Evolutionary conservation across 805 yeast genomes (phyloP).

Genomic region (Zygotorulaspora sp.): DNA sequence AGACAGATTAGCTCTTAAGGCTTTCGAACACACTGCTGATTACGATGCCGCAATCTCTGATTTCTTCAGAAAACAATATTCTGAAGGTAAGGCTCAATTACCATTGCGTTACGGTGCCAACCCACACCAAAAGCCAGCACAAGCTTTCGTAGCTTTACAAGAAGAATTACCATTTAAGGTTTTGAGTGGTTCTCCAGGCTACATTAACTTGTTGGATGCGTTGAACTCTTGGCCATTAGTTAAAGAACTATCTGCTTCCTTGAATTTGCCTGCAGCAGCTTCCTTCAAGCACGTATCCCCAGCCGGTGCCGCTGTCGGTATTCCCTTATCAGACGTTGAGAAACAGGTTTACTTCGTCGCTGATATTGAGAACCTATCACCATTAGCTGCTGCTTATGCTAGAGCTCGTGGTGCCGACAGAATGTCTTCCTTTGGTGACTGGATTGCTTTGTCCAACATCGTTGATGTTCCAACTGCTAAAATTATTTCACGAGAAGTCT

Average conservation of each 20-base stretch:
- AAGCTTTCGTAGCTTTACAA: slow-evolving; percentile 84
- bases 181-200: slow-evolving; percentile 92
- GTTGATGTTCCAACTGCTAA: slow-evolving; percentile 96
- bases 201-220: slow-evolving; percentile 94
- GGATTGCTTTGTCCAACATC: slow-evolving; percentile 93
- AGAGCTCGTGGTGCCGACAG: slow-evolving; percentile 99
- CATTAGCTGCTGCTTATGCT: slow-evolving; percentile 96
- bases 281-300: slow-evolving; percentile 98
- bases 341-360: slow-evolving; percentile 93
- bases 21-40: slow-evolving; percentile 97
- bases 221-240: slow-evolving; percentile 98
- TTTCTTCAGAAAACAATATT: slow-evolving; percentile 94
- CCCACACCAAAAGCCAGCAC: slow-evolving; percentile 99
- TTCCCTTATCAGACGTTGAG: slow-evolving; percentile 86
- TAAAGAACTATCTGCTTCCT: slow-evolving; percentile 89
- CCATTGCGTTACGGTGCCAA: slow-evolving; percentile 97
- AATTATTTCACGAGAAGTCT: slow-evolving; percentile 94
- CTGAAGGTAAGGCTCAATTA: slow-evolving; percentile 83
- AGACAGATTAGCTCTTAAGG: slow-evolving; percentile 87
- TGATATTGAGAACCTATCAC: slow-evolving; percentile 91
- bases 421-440: slow-evolving; percentile 98
- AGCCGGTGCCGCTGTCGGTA: slow-evolving; percentile 97
- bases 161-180: slow-evolving; percentile 91
- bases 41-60: slow-evolving; percentile 94
- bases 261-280: slow-evolving; percentile 97